These are phyloP conservation scores for Leccinum sublutescens DNA, from an alignment of 768 basidiomycete species.

Conservation along the genomic window DNA sequence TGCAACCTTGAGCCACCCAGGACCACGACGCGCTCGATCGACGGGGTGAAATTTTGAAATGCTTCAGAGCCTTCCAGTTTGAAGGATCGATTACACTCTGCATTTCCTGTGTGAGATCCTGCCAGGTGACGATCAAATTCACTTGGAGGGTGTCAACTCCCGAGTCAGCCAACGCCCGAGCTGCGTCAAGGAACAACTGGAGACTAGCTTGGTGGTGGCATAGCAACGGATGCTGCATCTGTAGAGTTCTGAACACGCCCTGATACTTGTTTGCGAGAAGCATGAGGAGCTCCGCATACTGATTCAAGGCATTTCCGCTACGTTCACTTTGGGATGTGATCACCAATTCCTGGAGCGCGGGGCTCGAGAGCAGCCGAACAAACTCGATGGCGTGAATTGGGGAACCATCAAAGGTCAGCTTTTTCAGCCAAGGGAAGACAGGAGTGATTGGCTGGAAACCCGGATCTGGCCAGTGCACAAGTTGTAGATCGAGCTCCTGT, in stretches of 20 bases:
- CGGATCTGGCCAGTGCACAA: slow-evolving; percentile 23
- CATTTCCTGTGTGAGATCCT: slow-evolving; percentile 17
- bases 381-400: slow-evolving; percentile 23
- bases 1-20: slow-evolving; percentile 12
- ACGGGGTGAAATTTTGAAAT: slow-evolving; percentile 16
- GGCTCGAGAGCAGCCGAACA: slow-evolving; percentile 19
- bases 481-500: slow-evolving; percentile 23
- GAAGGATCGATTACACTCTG: slow-evolving; percentile 22
- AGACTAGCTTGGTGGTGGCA: slow-evolving; percentile 17
- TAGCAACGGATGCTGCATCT: slow-evolving; percentile 17
- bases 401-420: slow-evolving; percentile 20
- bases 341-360: slow-evolving; percentile 15
- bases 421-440: slow-evolving; percentile 23
- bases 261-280: slow-evolving; percentile 25
- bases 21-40: slow-evolving; percentile 12
- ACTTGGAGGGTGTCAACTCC: slow-evolving; percentile 12
- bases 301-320: slow-evolving; percentile 4
- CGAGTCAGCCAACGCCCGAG: slow-evolving; percentile 13
- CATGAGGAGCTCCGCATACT: slow-evolving; percentile 16
- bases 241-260: slow-evolving; percentile 19
- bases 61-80: slow-evolving; percentile 14
- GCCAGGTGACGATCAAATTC: slow-evolving; percentile 19
- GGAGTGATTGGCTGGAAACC: slow-evolving; percentile 16
- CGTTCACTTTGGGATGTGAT: slow-evolving; percentile 20
- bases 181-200: slow-evolving; percentile 17